phyloP scores from a whole-genome alignment of 352 stramenopile species.

The Globisporangium splendens region DNA sequence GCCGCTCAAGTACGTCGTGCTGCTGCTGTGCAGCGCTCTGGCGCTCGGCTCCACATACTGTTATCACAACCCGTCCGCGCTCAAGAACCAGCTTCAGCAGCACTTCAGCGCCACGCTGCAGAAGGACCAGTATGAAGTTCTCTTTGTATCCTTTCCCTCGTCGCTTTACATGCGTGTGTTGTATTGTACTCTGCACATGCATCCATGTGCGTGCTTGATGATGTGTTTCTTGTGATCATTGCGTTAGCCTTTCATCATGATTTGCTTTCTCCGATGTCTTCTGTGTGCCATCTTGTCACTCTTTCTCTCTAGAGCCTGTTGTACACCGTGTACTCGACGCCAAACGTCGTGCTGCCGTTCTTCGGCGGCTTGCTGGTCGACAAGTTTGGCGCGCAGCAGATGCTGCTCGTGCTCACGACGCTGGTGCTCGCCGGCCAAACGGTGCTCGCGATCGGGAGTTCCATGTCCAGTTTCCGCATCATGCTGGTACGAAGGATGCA shows the following conservation, averaged over 20 bases:
- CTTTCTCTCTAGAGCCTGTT: conserved; percentile 56
- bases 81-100: conserved; percentile 62
- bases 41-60: conserved; percentile 59
- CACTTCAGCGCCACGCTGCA: conserved; percentile 34
- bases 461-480: conserved; percentile 32
- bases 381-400: conserved; percentile 49
- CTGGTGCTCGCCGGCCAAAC: conserved; percentile 59
- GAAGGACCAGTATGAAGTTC: conserved; percentile 33
- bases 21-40: conserved; percentile 46
- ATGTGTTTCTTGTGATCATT: background rate
- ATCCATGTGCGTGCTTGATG: background rate
- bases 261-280: background rate
- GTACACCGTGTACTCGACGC: conserved; percentile 83
- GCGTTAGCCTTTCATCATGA: conserved; percentile 8
- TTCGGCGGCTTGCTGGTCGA: conserved; percentile 80
- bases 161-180: background rate
- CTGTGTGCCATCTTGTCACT: no score
- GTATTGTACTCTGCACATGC: background rate
- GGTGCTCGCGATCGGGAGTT: conserved; percentile 63
- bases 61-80: conserved; percentile 58
- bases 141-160: conserved; percentile 31
- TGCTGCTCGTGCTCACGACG: conserved; percentile 60
- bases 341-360: conserved; percentile 84
- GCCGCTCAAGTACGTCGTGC: conserved; percentile 29
- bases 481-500: conserved; percentile 28